phyloP scores from a whole-genome alignment of 192 early-diverging fungal species.

The Chytriomyces sp. region DNA sequence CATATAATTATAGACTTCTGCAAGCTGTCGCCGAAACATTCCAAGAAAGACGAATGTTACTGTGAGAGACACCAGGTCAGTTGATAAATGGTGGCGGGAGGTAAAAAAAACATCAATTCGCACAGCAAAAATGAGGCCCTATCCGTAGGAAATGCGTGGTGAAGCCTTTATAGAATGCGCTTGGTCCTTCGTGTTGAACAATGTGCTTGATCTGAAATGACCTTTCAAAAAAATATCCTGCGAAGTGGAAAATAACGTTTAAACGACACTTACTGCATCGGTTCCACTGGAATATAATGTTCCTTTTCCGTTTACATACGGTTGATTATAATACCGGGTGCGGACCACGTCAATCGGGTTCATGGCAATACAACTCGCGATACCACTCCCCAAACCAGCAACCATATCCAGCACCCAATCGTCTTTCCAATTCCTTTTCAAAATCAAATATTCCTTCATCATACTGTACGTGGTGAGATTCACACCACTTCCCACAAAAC shows the following conservation, averaged over 20 bases:
- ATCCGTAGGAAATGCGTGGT: slow-evolving; percentile 76
- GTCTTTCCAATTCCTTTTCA: slow-evolving; percentile 64
- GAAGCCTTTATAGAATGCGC: slow-evolving; percentile 76
- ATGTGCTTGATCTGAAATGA: slow-evolving; percentile 57
- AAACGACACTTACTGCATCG: slow-evolving; percentile 44
- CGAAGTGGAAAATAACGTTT: not conserved
- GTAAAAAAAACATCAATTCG: slow-evolving; percentile 14
- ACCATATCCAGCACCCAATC: slow-evolving; percentile 70
- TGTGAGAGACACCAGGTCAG: slow-evolving; percentile 22
- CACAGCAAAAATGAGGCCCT: slow-evolving; percentile 76
- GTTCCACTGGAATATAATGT: slow-evolving; percentile 54
- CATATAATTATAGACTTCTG: slow-evolving; percentile 49
- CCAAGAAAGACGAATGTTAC: slow-evolving; percentile 78
- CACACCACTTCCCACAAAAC: slow-evolving; percentile 68
- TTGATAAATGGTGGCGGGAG: not conserved
- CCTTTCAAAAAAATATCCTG: not conserved
- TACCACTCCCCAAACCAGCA: slow-evolving; percentile 62
- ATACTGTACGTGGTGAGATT: slow-evolving; percentile 72
- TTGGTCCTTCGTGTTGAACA: slow-evolving; percentile 60
- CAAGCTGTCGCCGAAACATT: slow-evolving; percentile 52
- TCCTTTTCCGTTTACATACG: slow-evolving; percentile 67
- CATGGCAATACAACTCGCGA: slow-evolving; percentile 59
- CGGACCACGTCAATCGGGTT: slow-evolving; percentile 64
- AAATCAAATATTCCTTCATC: slow-evolving; percentile 69
- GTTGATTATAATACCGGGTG: slow-evolving; percentile 76